Conservation (phyloP, 1,284 basidiomycete genomes). For the Schizophyllum amplum region DNA sequence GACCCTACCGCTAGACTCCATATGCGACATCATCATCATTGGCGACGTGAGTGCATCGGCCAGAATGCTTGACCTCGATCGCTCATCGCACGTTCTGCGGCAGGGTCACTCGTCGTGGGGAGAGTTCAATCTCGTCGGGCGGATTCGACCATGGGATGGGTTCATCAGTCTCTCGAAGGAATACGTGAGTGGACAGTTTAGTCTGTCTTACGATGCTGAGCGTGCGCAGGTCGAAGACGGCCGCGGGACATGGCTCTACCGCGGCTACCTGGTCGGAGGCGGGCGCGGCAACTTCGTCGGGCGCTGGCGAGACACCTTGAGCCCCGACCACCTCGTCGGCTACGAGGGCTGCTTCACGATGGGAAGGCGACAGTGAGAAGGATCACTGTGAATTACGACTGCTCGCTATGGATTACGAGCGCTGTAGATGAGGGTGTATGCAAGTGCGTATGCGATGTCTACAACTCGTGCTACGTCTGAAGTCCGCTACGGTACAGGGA, state of each 20-base stretch:
- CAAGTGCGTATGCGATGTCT: too few relatives aligned
- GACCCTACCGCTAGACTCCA: conserved; percentile 13
- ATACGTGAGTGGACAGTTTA: conserved; percentile 44
- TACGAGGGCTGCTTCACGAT: conserved; percentile 75
- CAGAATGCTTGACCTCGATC: not conserved
- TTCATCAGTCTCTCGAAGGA: conserved; percentile 65
- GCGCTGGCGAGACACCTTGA: conserved; percentile 69
- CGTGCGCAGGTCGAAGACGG: conserved; percentile 47
- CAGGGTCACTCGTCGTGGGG: conserved; percentile 80
- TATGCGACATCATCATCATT: conserved; percentile 56
- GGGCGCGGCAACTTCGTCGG: conserved; percentile 55
- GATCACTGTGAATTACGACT: too few relatives aligned
- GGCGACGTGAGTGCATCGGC: conserved; percentile 55
- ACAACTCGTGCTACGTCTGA: too few relatives aligned
- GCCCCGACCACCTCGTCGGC: conserved; percentile 42
- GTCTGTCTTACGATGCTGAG: not conserved
- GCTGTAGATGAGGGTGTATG: too few relatives aligned
- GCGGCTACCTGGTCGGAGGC: conserved; percentile 66
- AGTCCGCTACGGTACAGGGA: too few relatives aligned
- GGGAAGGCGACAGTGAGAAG: conserved; percentile 48
- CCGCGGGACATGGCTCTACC: conserved; percentile 69
- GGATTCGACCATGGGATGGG: conserved; percentile 62
- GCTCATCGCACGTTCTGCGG: conserved; percentile 7
- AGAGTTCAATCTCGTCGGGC: not conserved
- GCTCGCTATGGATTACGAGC: too few relatives aligned